A percentile compares a stretch with the other conserved stretches of the same genome.
Evolutionary conservation across 148 eudicot species (phyloP).

Genomic region (Vaccinium darrowii): DNA sequence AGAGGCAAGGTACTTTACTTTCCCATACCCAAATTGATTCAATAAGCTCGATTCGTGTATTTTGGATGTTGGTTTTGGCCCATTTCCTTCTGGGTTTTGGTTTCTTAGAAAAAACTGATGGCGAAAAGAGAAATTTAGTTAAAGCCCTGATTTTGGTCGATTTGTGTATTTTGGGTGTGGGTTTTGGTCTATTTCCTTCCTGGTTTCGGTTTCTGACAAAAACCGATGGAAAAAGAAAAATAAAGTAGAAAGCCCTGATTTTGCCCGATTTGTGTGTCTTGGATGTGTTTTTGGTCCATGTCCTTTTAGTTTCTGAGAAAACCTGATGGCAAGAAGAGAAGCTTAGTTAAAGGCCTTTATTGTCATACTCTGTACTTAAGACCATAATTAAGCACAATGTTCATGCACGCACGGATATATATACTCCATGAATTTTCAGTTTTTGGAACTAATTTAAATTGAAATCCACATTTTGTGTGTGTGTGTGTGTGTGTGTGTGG

Average conservation of each 20-base stretch:
- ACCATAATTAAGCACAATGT: not conserved
- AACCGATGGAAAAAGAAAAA: not conserved
- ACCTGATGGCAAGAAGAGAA: too few species aligned
- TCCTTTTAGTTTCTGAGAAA: too few species aligned
- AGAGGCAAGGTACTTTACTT: conserved; percentile 70
- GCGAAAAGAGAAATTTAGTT: not conserved
- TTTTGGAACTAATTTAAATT: not conserved
- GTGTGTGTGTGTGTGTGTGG: not conserved
- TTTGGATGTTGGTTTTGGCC: not conserved
- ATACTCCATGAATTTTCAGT: not conserved
- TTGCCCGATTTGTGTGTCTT: not conserved
- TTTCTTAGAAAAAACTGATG: not conserved
- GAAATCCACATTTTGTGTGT: too few species aligned
- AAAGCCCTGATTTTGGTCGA: not conserved
- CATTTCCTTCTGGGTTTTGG: not conserved
- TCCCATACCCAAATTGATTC: not conserved
- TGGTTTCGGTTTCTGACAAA: not conserved
- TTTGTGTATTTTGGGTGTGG: not conserved
- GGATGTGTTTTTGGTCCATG: too few species aligned
- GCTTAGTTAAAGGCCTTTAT: too few species aligned
- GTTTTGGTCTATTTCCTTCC: too few species aligned
- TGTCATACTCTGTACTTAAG: not conserved
- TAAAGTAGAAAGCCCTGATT: not conserved
- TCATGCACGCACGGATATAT: too few species aligned
- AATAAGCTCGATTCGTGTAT: not conserved